These are phyloP conservation scores for Kalmusia sp. DNA, from an alignment of 2,329 filamentous ascomycete species.

Conservation along the genomic window DNA sequence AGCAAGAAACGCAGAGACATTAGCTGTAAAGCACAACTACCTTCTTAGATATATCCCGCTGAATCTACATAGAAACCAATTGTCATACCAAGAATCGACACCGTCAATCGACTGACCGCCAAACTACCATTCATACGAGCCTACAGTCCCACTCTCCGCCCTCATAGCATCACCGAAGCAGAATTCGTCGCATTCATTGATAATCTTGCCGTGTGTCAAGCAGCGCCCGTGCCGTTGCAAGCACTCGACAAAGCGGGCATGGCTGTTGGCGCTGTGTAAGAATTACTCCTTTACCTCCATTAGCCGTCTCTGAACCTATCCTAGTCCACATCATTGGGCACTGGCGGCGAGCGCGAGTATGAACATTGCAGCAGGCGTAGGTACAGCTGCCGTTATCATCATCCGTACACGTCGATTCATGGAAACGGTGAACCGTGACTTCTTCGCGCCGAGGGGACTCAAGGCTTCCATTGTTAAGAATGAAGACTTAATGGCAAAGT, in stretches of 20 bases:
- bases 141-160: background rate
- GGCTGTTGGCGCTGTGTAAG: background rate
- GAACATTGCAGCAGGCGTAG: background rate
- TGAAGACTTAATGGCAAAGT: background rate
- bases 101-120: background rate
- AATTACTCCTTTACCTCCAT: background rate
- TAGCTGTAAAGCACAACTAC: background rate
- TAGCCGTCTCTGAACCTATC: too few relatives aligned
- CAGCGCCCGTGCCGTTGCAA: background rate
- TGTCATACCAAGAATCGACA: background rate
- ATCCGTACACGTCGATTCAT: background rate
- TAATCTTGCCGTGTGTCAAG: background rate
- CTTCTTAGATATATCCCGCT: background rate
- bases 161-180: background rate
- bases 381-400: background rate
- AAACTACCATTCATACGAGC: background rate
- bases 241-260: background rate
- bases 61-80: background rate
- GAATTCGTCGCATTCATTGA: background rate
- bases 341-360: background rate
- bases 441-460: background rate
- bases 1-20: background rate
- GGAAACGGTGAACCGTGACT: background rate
- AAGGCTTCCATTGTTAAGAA: background rate
- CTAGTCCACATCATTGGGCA: constrained; percentile 1